Conservation (phyloP, 169 alveolate species). For the Plasmodium vivax region DNA sequence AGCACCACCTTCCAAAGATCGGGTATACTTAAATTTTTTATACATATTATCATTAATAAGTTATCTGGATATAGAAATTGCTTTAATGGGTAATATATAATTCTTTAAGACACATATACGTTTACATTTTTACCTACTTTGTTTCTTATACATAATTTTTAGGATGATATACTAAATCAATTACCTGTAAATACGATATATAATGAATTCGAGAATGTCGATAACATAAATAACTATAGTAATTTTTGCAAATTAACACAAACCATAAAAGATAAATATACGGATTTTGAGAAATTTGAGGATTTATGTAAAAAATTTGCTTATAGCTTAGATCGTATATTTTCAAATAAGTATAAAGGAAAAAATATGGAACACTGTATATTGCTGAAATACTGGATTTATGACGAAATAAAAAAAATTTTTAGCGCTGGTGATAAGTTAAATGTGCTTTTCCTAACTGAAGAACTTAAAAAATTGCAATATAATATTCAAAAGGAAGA, state of each 20-base stretch:
- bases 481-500: background rate
- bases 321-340: background rate
- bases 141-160: background rate
- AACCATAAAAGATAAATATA: background rate
- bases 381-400: too few species aligned
- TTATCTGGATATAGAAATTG: background rate
- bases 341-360: background rate
- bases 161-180: background rate
- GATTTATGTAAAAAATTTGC: background rate
- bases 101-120: background rate
- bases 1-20: background rate
- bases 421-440: background rate
- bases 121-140: background rate
- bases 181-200: background rate
- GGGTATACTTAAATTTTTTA: background rate
- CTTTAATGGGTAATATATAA: background rate
- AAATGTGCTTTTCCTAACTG: background rate
- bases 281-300: background rate
- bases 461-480: background rate
- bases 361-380: too few species aligned
- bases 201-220: background rate
- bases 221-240: background rate
- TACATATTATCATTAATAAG: background rate
- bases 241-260: background rate
- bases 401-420: background rate